These are phyloP conservation scores for Quercus berberidifolia DNA, from an alignment of 306 rosid species.

Conservation along the genomic window DNA sequence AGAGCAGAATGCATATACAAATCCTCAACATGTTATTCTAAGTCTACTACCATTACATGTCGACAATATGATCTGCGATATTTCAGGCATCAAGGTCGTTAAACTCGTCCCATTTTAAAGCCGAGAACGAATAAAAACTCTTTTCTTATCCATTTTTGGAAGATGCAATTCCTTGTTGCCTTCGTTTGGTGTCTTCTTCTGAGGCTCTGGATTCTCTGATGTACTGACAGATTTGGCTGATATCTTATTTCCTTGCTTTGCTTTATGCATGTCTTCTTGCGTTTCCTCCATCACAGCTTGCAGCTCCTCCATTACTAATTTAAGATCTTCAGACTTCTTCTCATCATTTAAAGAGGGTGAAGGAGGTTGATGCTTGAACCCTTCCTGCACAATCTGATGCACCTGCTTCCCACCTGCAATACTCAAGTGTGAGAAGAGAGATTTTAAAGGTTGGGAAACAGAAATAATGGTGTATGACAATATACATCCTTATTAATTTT, in stretches of 20 bases:
- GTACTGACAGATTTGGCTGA: slow-evolving; percentile 31
- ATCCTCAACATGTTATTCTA: background rate
- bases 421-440: background rate
- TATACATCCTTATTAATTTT: too few species aligned
- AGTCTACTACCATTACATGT: background rate
- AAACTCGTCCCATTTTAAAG: slow-evolving; percentile 28
- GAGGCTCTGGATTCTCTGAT: slow-evolving; percentile 35
- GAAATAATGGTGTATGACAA: background rate
- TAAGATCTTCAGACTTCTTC: slow-evolving; percentile 33
- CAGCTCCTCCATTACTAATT: slow-evolving; percentile 40
- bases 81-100: background rate
- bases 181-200: slow-evolving; percentile 34
- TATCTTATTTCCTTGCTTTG: slow-evolving; percentile 35
- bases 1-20: background rate
- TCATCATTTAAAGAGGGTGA: slow-evolving; percentile 28
- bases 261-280: slow-evolving; percentile 27
- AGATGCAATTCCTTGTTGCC: slow-evolving; percentile 34
- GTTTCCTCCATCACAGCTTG: slow-evolving; percentile 21
- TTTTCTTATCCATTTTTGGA: slow-evolving; percentile 38
- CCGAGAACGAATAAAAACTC: slow-evolving; percentile 67
- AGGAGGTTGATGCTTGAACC: slow-evolving; percentile 27
- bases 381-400: slow-evolving; percentile 40
- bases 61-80: too few species aligned
- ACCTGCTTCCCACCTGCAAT: slow-evolving; percentile 52
- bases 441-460: background rate